Evolutionary conservation across 2,329 filamentous ascomycete genomes (phyloP), one percentile per base, ranked within the genome.

Genomic region (Neophaeococcomyces mojaviensis): DNA sequence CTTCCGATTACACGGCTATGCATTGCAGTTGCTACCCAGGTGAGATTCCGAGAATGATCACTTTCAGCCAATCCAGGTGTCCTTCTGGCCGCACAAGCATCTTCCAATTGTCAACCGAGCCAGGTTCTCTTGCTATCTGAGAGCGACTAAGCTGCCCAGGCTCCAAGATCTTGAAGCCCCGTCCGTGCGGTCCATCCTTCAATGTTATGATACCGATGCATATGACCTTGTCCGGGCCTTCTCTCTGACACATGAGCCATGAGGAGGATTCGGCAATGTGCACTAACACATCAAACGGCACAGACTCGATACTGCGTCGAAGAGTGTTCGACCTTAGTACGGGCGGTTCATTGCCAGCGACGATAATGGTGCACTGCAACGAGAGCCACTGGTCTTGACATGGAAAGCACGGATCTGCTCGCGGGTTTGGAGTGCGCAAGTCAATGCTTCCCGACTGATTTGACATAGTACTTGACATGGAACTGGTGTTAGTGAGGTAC

Each of bases 381-480:
- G 22, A 15, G 32, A 44, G 19, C 5, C 12, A 15, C 13, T 44
- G 4, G 18, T 44, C 3, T 18, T 7, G 7, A 20, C 32, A 2
- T n/a, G 41, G 41, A 37, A 44, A 44, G 20, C 32, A 44, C 6
- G 41, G 41, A 16, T 44, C 32, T 9, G 41, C 32, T 32, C 41
- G 13, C 9, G 41, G 41, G 22, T 22, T 36, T 4, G 41, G 41
- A 10, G 32, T 33, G 18, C 31, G 35, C 2, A 32, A 7, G 22
- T 15, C 18, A 15, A 44, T 8, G 10, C 9, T 33, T 7, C 5
- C 5, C 5, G 24, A 28, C 5, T 28, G 24, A 10, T 28, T 5
- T 28, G 5, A 10, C 5, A 28, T 28, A 10, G 24, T 10, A 10
- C 10, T 28, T 5, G 10, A 28, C 5, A 28, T 6, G 24, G 10